Conservation (phyloP, 73 alveolate species). For the Diophrys appendiculata region DNA sequence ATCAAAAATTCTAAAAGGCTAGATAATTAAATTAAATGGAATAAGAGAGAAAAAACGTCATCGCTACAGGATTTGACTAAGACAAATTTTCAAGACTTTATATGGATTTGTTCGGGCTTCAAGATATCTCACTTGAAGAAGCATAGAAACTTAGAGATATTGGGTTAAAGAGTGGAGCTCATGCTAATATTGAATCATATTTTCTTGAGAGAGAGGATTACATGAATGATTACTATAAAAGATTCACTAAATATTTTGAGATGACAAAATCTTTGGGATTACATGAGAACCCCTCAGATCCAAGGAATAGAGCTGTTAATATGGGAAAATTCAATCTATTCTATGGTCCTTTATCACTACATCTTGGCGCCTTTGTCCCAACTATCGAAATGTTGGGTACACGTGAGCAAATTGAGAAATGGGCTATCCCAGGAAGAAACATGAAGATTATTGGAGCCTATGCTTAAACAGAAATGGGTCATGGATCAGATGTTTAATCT, state of each 20-base stretch:
- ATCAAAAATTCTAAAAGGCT: too few relatives aligned
- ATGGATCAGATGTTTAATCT: slow-evolving; percentile 66
- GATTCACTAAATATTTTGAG: slow-evolving; percentile 10
- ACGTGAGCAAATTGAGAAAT: slow-evolving; percentile 45
- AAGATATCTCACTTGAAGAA: slow-evolving; percentile 13
- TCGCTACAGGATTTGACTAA: background rate
- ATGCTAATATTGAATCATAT: slow-evolving; percentile 14
- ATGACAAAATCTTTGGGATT: slow-evolving; percentile 23
- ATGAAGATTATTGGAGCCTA: slow-evolving; percentile 50
- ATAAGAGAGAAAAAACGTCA: background rate
- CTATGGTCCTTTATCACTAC: slow-evolving; percentile 40
- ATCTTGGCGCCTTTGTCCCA: slow-evolving; percentile 49
- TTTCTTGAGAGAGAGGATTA: slow-evolving; percentile 23
- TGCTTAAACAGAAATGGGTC: slow-evolving; percentile 70
- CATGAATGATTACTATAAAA: slow-evolving; percentile 11
- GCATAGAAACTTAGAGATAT: background rate
- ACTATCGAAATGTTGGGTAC: slow-evolving; percentile 66
- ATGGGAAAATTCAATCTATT: slow-evolving; percentile 25
- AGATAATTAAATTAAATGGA: too few relatives aligned
- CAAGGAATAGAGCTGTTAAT: background rate
- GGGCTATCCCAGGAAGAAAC: slow-evolving; percentile 27
- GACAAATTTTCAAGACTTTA: background rate
- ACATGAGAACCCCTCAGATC: background rate
- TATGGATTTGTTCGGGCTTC: slow-evolving; percentile 8
- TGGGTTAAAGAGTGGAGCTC: slow-evolving; percentile 14